Evolutionary conservation across 371 early-diverging fungal species (phyloP).

Genomic region (Coemansia sp.): DNA sequence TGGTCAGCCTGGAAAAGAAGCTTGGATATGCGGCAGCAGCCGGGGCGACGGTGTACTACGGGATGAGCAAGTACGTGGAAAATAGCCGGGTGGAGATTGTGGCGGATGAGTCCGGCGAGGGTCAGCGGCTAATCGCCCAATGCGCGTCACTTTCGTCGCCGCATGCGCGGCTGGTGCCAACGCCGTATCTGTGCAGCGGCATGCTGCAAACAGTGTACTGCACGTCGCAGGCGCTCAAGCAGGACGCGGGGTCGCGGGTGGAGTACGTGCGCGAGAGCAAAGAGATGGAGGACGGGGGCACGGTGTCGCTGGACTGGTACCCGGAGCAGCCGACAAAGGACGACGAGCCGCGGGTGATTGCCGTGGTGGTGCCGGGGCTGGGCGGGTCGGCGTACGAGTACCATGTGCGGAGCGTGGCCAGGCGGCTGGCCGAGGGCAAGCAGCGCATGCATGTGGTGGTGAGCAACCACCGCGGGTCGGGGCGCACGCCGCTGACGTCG

Average conservation of each 20-base stretch:
- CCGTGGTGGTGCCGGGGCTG: slow-evolving; percentile 81
- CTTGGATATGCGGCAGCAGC: slow-evolving; percentile 8
- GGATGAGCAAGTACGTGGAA: not conserved
- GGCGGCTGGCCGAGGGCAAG: slow-evolving; percentile 52
- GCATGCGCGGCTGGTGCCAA: slow-evolving; percentile 28
- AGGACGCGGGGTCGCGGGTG: slow-evolving; percentile 15
- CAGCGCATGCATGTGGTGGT: slow-evolving; percentile 67
- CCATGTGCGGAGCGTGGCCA: slow-evolving; percentile 74
- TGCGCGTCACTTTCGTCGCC: slow-evolving; percentile 25
- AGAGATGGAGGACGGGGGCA: slow-evolving; percentile 76
- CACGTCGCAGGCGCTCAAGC: slow-evolving; percentile 6
- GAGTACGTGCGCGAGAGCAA: slow-evolving; percentile 59
- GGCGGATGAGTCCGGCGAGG: not conserved
- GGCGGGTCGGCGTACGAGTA: slow-evolving; percentile 83
- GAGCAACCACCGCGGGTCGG: slow-evolving; percentile 84
- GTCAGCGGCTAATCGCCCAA: not conserved
- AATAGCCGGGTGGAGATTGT: slow-evolving; percentile 11
- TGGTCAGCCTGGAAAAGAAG: slow-evolving; percentile 1
- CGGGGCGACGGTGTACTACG: slow-evolving; percentile 8
- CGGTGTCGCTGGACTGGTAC: slow-evolving; percentile 85
- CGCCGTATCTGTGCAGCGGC: slow-evolving; percentile 40
- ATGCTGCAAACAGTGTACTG: slow-evolving; percentile 48
- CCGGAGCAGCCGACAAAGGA: slow-evolving; percentile 46
- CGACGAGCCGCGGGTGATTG: slow-evolving; percentile 57
- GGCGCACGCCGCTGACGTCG: slow-evolving; percentile 66